A percentile compares a stretch with the other conserved stretches of the same genome.
These are phyloP conservation scores for Chenopodium album DNA, from an alignment of 148 eudicot genomes.

Conservation along the genomic window DNA sequence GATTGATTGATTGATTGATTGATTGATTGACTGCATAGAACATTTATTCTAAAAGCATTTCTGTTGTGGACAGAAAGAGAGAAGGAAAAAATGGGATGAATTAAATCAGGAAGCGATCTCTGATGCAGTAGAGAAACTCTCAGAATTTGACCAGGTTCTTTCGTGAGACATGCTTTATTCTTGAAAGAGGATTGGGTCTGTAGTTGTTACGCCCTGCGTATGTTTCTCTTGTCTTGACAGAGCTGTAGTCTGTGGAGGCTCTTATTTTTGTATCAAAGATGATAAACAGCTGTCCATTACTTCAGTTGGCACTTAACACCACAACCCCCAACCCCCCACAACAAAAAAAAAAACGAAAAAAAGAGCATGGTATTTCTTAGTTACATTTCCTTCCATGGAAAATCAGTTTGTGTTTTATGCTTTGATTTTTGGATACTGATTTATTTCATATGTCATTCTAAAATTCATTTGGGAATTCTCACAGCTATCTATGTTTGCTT, in stretches of 20 bases:
- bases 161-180: neutral
- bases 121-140: conserved; percentile 66
- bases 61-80: conserved; percentile 62
- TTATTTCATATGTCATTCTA: neutral
- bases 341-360: neutral
- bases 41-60: conserved; percentile 2
- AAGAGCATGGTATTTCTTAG: neutral
- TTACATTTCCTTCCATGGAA: neutral
- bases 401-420: neutral
- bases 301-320: neutral
- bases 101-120: conserved; percentile 88
- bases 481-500: neutral
- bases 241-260: neutral
- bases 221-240: conserved; percentile 2
- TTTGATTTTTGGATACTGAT: neutral
- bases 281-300: neutral
- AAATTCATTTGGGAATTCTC: neutral
- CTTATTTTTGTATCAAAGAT: neutral
- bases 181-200: neutral
- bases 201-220: neutral
- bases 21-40: neutral
- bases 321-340: neutral
- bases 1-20: too few species aligned
- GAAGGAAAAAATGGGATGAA: conserved; percentile 91
- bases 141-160: conserved; percentile 79